Base-by-base conservation (phyloP, 225 moss, liverwort and hornwort genomes). In the Lunularia cruciata region DNA sequence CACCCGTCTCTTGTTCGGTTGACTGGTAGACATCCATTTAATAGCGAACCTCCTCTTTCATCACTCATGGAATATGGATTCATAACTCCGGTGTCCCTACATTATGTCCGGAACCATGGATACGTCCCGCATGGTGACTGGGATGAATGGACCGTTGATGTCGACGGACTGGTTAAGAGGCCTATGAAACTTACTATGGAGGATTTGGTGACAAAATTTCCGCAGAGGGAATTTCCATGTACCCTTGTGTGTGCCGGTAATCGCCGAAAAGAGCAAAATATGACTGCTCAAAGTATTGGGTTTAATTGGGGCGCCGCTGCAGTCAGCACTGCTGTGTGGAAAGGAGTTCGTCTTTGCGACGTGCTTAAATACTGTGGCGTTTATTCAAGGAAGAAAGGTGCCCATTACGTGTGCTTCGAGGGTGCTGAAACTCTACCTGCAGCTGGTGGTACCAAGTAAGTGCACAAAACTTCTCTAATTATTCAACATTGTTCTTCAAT, bases 21-120 rank as follows among this genome's bases (percentile, higher is more conserved):
- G 72, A 98, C 96, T 0, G 96, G 96, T 2, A 92, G 96, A 39
- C 96, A 98, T 68, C 96, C 96, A 5, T 98, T 98, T 71, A 98
- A 98, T 55, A 83, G 83, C 63, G 96, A 98, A 67, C 79, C 92
- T 6, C 96, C 93, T 0, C 85, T 98, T 18, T 53, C 77, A 1
- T 11, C 51, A 57, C 64, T 98, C 35, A 88, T 98, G 90, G 74
- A 83, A 63, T 80, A 87, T 22, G 96, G 96, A 0, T 98, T 92
- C 45, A 30, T 98, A 32, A 98, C 92, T 0, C 96, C 96, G 6
- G 78, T 73, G 6, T 73, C 77, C 36, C 80, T 98, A 0, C 96
- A 98, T 72, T 98, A 98, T 70, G 96, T 98, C 0, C 83, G 96
- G 30, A 98, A 98, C 76, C 96, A 98, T 74, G 96, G 96, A 5